A percentile compares a stretch with the other conserved stretches of the same genome.
phyloP scores from a whole-genome alignment of 257 asterid genomes.

The Anisodus acutangulus region DNA sequence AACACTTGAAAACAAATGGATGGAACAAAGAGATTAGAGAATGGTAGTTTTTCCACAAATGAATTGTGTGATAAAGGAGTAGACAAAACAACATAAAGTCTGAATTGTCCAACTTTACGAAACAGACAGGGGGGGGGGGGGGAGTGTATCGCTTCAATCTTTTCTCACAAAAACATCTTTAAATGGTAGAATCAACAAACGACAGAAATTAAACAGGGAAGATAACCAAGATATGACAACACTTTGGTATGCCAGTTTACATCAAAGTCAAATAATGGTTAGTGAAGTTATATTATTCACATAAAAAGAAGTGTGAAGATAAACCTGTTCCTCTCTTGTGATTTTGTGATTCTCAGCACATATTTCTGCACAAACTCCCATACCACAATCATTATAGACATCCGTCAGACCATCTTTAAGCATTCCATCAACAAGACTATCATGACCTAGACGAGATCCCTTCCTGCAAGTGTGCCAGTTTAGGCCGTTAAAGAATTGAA shows the following conservation, averaged over 20 bases:
- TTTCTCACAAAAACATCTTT: background rate
- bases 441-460: slow-evolving; percentile 95
- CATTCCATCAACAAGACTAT: slow-evolving; percentile 97
- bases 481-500: slow-evolving; percentile 27
- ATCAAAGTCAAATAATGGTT: background rate
- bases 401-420: slow-evolving; percentile 95
- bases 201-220: background rate
- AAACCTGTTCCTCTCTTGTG: slow-evolving; percentile 90
- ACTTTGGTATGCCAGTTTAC: background rate
- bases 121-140: background rate
- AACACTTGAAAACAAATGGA: background rate
- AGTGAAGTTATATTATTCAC: background rate
- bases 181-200: background rate
- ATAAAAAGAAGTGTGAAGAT: slow-evolving; percentile 24
- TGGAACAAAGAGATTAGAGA: slow-evolving; percentile 12
- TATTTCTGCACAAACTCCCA: slow-evolving; percentile 98
- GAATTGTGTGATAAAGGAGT: background rate
- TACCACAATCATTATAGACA: slow-evolving; percentile 83
- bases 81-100: background rate
- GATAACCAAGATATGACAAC: background rate
- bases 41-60: background rate
- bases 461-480: slow-evolving; percentile 57
- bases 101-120: background rate
- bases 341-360: slow-evolving; percentile 81
- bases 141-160: background rate